Evolutionary conservation across 2,329 filamentous ascomycete species (phyloP).

Genomic region (Pseudogymnoascus sp.): DNA sequence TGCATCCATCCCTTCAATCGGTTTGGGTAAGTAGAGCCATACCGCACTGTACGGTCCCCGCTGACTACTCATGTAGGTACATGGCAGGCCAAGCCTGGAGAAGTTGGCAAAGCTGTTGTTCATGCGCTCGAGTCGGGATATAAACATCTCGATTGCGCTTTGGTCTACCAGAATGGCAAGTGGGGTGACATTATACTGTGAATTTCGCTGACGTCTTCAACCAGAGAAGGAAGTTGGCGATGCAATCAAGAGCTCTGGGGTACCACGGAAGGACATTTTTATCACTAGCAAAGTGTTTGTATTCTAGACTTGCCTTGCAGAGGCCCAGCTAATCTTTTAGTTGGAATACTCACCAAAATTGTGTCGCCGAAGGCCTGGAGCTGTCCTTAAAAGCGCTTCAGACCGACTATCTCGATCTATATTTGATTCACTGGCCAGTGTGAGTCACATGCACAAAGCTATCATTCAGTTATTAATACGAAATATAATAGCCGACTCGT

Average conservation of each 20-base stretch:
- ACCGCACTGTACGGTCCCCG: background rate
- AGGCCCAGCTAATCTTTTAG: background rate
- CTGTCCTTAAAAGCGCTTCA: constrained; percentile 40
- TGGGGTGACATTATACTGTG: background rate
- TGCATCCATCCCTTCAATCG: constrained; percentile 32
- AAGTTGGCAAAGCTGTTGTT: constrained; percentile 40
- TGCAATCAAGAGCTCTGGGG: constrained; percentile 29
- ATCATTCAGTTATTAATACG: background rate
- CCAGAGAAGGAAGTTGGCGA: constrained; percentile 34
- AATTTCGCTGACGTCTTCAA: background rate
- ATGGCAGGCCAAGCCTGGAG: constrained; percentile 25
- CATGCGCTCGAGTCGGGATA: constrained; percentile 57
- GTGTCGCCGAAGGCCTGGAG: constrained; percentile 41
- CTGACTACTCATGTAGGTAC: constrained; percentile 1
- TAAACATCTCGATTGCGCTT: constrained; percentile 21
- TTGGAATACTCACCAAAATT: constrained; percentile 46
- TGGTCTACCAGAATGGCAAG: constrained; percentile 16
- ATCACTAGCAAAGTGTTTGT: constrained; percentile 43
- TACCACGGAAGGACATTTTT: constrained; percentile 33
- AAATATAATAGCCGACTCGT: constrained; percentile 13
- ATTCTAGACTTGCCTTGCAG: background rate
- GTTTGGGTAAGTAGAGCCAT: constrained; percentile 23
- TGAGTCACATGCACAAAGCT: background rate
- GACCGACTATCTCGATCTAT: constrained; percentile 44
- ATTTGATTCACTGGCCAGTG: constrained; percentile 31